phyloP scores from a whole-genome alignment of 2,329 filamentous ascomycete species.

The Chalara sp. region DNA sequence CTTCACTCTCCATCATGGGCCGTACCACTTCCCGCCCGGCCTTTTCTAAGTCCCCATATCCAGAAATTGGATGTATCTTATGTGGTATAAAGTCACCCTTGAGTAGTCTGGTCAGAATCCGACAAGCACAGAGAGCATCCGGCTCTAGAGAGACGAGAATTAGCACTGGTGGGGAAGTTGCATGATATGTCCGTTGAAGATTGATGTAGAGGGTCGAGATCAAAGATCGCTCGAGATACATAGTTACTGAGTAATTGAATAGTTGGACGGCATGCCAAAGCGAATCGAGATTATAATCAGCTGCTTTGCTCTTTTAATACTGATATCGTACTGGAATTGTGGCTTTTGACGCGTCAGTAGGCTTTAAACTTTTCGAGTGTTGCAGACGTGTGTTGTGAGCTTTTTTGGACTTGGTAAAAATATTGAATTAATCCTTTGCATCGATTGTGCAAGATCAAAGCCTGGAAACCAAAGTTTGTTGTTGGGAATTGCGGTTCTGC shows the following conservation, averaged over 20 bases:
- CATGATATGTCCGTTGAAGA: conserved; percentile 78
- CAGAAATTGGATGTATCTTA: conserved; percentile 91
- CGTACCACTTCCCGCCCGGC: conserved; percentile 72
- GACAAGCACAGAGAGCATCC: conserved; percentile 90
- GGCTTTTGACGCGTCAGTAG: no score
- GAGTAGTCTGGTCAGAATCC: conserved; percentile 85
- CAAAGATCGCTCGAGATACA: conserved; percentile 90
- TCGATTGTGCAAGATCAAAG: no score
- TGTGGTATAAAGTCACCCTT: conserved; percentile 97
- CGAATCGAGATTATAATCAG: no score
- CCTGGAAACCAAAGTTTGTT: no score
- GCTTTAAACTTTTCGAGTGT: no score
- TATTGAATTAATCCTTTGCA: no score
- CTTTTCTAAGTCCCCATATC: conserved; percentile 81
- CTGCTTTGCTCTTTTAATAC: no score
- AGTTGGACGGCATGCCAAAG: no score
- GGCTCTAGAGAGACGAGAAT: conserved; percentile 91
- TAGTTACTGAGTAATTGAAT: conserved; percentile 31
- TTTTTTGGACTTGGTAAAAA: no score
- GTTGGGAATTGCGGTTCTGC: no score
- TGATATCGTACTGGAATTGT: no score
- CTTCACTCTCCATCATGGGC: conserved; percentile 79
- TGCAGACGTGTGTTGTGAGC: no score
- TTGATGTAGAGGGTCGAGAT: conserved; percentile 89
- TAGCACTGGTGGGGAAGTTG: conserved; percentile 84